Evolutionary conservation across 225 moss, liverwort and hornwort genomes (phyloP), one percentile per base, ranked within the genome.

Genomic region (Marchantia polymorpha): DNA sequence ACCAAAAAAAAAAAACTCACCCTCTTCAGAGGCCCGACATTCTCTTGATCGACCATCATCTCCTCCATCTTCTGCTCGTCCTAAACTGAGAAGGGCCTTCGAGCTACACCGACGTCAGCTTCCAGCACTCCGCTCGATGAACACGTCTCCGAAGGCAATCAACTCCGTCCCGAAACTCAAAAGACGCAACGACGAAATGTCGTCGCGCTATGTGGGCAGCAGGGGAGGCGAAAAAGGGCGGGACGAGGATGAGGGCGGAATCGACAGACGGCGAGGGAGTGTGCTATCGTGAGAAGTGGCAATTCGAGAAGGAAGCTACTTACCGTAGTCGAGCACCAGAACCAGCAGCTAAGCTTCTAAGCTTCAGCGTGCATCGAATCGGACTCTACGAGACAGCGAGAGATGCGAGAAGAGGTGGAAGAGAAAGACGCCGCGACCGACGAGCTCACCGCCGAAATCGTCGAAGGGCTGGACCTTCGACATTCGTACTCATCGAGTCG

Each of bases 11-110:
- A 8, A 20, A 71, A 7, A 7, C 73, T 52, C 23, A 84, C 84
- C 81, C 74, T 78, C 68, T 79, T 79, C 0, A 49, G 10, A 7
- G 52, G 70, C 31, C 65, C 74, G 10, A 78, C 74, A 30, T 85
- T 82, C 54, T 85, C 85, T 61, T 79, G 79, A 48, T 82, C 75
- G 2, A 79, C 8, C 79, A 85, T 82, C 48, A 72, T 25, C 60
- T 72, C 80, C 48, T 84, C 84, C 84, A 84, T 84, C 61, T 50
- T n/a, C 23, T 26, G 47, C n/a, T 72, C 14, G 51, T 52, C 20
- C 25, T 26, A 4, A 1, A 13, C 12, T 52, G 12, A 12, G 15
- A 16, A 67, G 15, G 13, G 11, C 67, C 39, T 30, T 63, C 30
- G 31, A 39, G 31, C 67, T 39, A 39, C 30, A 26, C 5, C 31